Conservation (phyloP, 2,329 filamentous ascomycete genomes). For the Ceratocystis smalleyi region DNA sequence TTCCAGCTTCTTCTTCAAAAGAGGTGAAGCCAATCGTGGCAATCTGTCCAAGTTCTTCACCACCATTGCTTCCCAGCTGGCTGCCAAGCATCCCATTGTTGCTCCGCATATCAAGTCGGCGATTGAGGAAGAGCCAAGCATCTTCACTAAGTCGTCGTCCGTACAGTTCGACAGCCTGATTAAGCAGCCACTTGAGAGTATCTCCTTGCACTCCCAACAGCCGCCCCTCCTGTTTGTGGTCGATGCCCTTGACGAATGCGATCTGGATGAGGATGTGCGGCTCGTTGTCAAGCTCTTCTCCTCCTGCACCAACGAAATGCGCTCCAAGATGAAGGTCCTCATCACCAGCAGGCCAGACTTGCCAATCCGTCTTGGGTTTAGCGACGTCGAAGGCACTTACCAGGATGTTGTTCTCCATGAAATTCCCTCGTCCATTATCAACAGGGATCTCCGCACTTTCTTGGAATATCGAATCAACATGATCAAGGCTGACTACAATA, state of each 20-base stretch:
- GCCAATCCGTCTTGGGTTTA: slow-evolving; percentile 23
- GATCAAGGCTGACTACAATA: neutral
- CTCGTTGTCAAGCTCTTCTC: neutral
- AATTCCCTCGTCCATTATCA: slow-evolving; percentile 17
- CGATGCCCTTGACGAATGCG: neutral
- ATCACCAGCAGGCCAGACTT: slow-evolving; percentile 21
- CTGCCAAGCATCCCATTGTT: neutral
- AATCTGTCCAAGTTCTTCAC: slow-evolving; percentile 26
- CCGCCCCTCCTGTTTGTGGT: neutral
- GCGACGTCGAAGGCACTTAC: slow-evolving; percentile 26
- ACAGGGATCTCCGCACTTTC: slow-evolving; percentile 17
- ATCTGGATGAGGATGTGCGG: neutral
- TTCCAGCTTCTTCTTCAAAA: slow-evolving; percentile 33
- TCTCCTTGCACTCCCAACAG: neutral
- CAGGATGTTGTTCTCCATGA: slow-evolving; percentile 27
- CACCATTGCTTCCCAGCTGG: slow-evolving; percentile 27
- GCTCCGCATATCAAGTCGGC: neutral
- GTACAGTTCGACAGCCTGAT: neutral
- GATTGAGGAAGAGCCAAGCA: neutral
- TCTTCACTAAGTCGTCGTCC: neutral
- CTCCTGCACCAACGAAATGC: neutral
- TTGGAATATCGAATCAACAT: slow-evolving; percentile 23
- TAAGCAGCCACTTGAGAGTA: neutral
- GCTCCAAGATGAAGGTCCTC: slow-evolving; percentile 16
- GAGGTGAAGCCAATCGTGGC: slow-evolving; percentile 27